Conservation (phyloP, 306 rosid species). For the Comarum palustre region DNA sequence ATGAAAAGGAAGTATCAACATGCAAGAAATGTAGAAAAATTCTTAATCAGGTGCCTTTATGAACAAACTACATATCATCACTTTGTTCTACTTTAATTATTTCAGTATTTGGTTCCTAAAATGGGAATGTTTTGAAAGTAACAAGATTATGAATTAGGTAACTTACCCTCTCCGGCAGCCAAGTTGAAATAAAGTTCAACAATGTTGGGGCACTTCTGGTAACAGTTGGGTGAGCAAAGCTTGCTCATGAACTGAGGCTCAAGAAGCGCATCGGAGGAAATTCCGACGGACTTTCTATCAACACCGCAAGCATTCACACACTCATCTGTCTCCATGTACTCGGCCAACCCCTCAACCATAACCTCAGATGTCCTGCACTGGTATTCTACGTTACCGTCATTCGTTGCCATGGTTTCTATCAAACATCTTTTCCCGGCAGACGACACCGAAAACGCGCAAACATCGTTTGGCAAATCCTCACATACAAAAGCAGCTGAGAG, state of each 20-base stretch:
- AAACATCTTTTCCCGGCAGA: constrained; percentile 82
- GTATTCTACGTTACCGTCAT: constrained; percentile 42
- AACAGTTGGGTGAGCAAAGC: constrained; percentile 68
- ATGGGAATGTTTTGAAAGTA: not conserved
- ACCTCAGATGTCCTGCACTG: constrained; percentile 78
- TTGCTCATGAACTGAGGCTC: constrained; percentile 65
- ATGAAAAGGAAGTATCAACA: constrained; percentile 17
- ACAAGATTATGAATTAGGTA: not conserved
- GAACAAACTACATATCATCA: not conserved
- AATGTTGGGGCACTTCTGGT: constrained; percentile 68
- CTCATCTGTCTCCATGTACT: constrained; percentile 56
- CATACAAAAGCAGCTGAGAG: constrained; percentile 52
- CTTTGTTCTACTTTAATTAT: not conserved
- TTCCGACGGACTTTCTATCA: constrained; percentile 62
- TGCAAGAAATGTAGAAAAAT: not conserved
- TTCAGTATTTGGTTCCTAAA: not conserved
- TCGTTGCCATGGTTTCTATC: constrained; percentile 51
- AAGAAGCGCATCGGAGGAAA: constrained; percentile 74
- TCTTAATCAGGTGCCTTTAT: not conserved
- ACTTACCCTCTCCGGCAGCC: constrained; percentile 74
- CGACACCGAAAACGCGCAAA: constrained; percentile 72
- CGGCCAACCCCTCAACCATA: constrained; percentile 61
- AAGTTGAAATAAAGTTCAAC: constrained; percentile 69
- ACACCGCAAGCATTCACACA: constrained; percentile 76
- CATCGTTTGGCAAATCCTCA: constrained; percentile 50